phyloP scores from a whole-genome alignment of 129 eudicot species.

The Oenanthe sinensis region DNA sequence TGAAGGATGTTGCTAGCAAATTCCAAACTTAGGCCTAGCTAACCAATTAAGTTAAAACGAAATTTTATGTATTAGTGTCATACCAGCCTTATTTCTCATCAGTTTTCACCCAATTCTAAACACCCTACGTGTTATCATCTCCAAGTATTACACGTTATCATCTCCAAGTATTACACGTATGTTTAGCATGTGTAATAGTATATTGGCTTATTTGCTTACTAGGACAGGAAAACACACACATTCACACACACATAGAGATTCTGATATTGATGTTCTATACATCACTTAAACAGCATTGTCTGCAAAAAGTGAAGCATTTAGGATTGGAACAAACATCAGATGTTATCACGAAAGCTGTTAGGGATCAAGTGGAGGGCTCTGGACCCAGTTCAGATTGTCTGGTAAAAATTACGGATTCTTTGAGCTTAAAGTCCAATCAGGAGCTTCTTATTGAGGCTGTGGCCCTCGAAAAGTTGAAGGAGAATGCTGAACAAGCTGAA shows the following conservation, averaged over 20 bases:
- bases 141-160: neutral
- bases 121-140: neutral
- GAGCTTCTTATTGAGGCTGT: slow-evolving; percentile 92
- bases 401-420: slow-evolving; percentile 55
- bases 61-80: neutral
- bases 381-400: slow-evolving; percentile 56
- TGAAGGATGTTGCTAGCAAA: neutral
- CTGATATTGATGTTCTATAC: neutral
- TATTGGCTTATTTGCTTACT: neutral
- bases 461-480: slow-evolving; percentile 92
- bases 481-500: slow-evolving; percentile 88
- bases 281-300: slow-evolving; percentile 42
- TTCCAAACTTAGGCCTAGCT: neutral
- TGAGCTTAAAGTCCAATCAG: slow-evolving; percentile 72
- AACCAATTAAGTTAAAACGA: neutral
- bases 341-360: slow-evolving; percentile 45
- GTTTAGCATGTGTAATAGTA: neutral
- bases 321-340: slow-evolving; percentile 43
- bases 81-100: too few relatives aligned
- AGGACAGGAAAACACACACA: neutral
- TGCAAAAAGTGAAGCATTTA: slow-evolving; percentile 60
- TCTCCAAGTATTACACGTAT: neutral
- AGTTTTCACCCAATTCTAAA: neutral
- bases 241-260: neutral
- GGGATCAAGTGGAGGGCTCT: slow-evolving; percentile 63